Conservation (phyloP, 2,329 filamentous ascomycete species). For the Macrophomina tecta region DNA sequence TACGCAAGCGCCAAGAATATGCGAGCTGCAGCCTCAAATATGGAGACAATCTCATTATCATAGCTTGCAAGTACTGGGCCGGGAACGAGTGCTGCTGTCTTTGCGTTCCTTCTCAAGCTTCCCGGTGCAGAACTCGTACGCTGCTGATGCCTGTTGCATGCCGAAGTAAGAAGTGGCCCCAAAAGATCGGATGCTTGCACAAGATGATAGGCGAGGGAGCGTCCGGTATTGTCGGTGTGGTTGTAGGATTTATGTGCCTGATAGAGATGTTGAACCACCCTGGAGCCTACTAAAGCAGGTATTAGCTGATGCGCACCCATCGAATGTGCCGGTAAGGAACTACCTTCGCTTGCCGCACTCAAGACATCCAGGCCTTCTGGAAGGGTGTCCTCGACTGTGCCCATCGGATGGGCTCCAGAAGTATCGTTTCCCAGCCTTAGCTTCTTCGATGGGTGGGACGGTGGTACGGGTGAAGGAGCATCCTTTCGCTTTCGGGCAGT, state of each 20-base stretch:
- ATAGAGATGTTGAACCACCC: conserved; percentile 36
- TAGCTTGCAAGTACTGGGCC: not conserved
- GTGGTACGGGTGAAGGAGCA: not conserved
- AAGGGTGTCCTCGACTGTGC: not conserved
- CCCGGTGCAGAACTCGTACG: not conserved
- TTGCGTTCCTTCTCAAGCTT: not conserved
- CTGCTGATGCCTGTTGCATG: conserved; percentile 31
- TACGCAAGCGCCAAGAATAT: conserved; percentile 42
- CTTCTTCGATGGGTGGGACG: not conserved
- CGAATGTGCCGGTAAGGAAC: not conserved
- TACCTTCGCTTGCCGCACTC: not conserved
- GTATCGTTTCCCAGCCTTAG: not conserved
- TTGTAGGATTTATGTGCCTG: conserved; percentile 39
- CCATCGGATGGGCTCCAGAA: not conserved
- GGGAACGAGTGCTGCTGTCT: not conserved
- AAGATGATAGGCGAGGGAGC: conserved; percentile 36
- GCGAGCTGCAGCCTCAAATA: conserved; percentile 38
- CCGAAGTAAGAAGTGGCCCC: conserved; percentile 35
- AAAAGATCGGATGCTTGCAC: conserved; percentile 36
- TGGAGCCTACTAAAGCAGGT: not conserved
- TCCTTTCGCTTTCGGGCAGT: not conserved
- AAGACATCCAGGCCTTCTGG: not conserved
- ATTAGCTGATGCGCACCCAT: not conserved
- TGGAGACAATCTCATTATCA: conserved; percentile 5
- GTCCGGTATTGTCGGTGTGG: conserved; percentile 27